Base-by-base conservation (phyloP, 2,329 filamentous ascomycete genomes). In the Aureobasidium sp. region DNA sequence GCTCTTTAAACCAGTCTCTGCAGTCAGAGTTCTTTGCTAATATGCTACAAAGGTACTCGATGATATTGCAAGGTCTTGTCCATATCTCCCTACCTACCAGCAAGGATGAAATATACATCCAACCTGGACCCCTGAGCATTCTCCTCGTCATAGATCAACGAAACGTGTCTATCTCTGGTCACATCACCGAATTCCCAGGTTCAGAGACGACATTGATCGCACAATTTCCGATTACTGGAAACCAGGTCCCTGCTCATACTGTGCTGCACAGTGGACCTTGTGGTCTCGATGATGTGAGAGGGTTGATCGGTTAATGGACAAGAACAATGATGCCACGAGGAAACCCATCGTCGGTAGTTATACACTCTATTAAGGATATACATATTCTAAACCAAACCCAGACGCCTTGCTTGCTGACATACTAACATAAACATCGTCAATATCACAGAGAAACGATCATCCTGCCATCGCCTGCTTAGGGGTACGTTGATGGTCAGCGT, bases 171-270 rank as follows among this genome's bases (percentile, higher is more conserved):
- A 8, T 41, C 8, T 44, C 32, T 27, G 58, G 58, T 2, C 58
- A 61, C 16, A 21, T 61, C 8, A 61, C 58, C 5, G 48, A 61
- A 1, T 61, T 61, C 37, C 58, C 58, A 3, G 48, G 58, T n/a
- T n/a, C 30, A 16, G 47, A 61, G 13, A 37, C 29, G 7, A 53
- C 59, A 7, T 10, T 61, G 36, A 39, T 61, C 39, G 48, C 59
- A 8, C 47, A 54, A 21, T 53, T 61, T 6, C 58, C 58, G 6
- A 21, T 61, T 13, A 2, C 48, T 36, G 58, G 48, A 1, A 52
- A 52, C 16, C 5, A 32, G 29, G 27, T 52, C 1, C 57, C 57
- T 21, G 37, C 8, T 9, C 57, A 60, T 34, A 34, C n/a, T 6
- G 57, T 60, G 29, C 27, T 60, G 34, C 57, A 60, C 25, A 15